Evolutionary conservation across 2,329 filamentous ascomycete species (phyloP).

Genomic region (Sclerotinia sclerotiorum): DNA sequence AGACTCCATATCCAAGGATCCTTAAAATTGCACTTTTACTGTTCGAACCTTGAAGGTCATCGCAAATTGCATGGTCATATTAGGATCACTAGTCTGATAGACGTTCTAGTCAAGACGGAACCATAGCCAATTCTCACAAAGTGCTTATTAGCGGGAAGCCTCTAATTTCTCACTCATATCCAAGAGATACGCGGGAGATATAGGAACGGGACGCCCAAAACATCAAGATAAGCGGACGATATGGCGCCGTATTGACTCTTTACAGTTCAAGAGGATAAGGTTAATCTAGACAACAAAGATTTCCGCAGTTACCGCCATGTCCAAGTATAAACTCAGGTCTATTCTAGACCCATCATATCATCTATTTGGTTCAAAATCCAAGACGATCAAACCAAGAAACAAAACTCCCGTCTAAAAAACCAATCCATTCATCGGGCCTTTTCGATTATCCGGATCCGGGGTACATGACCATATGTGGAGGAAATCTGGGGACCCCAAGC

Average conservation of each 20-base stretch:
- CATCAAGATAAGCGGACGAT: background rate
- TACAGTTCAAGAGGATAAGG: background rate
- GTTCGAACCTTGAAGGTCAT: background rate
- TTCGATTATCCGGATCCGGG: constrained; percentile 13
- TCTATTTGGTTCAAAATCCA: background rate
- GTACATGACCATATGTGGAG: constrained; percentile 7
- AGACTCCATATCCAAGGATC: background rate
- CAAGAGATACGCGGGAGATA: background rate
- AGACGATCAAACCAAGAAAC: background rate
- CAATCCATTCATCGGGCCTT: constrained; percentile 4
- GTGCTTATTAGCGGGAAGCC: background rate
- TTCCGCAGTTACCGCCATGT: background rate
- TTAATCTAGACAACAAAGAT: background rate
- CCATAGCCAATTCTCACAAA: background rate
- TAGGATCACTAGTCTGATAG: too few species aligned
- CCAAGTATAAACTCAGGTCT: background rate
- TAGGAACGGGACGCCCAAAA: background rate
- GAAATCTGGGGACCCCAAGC: constrained; percentile 12
- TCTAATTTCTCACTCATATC: background rate
- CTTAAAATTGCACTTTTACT: background rate
- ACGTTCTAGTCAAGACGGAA: background rate
- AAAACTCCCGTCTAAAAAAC: background rate
- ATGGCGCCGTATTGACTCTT: background rate
- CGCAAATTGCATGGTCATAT: background rate
- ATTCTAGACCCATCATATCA: background rate